Base-by-base conservation (phyloP, 2,329 filamentous ascomycete genomes). In the Claviceps maximensis region DNA sequence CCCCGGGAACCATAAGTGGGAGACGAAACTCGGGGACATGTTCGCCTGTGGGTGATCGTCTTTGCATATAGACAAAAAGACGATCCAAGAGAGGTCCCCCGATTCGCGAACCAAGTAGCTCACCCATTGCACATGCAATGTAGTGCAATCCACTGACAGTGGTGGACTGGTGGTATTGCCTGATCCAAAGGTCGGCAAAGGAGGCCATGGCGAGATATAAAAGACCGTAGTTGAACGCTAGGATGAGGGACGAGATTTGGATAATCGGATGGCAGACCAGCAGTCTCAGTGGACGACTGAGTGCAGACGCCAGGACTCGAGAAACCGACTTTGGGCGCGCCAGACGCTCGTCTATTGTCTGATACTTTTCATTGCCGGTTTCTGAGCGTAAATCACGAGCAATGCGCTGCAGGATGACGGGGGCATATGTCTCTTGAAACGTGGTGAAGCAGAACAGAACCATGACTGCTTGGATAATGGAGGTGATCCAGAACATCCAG, bases 91-190 rank as follows among this genome's bases (percentile, higher is more conserved):
- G 29, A 0, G 63, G 62, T 0, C 70, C 73, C 9, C 69, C 69
- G 1, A 78, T 58, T 54, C 79, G 74, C 0, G 73, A 70, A 8
- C 75, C 80, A 0, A 76, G 62, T 53, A 82, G 72, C 65, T 85
- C 84, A 1, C 84, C 84, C 0, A 84, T 42, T 0, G 78, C 80
- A 21, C 80, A 74, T 10, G 82, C 77, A 42, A 84, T 73, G 64
- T 83, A 85, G 63, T 85, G 82, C 0, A 86, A 63, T 0, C 79
- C 79, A n/a, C 76, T 79, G 29, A 79, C 78, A 51, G 78, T 76
- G 10, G 75, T 69, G 0, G 74, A 73, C 59, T 83, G 71, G 51
- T 71, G 61, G 59, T 87, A 87, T 15, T 70, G 65, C 0, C 61
- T 57, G 2, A 64, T 70, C 79, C 80, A 86, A 1, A 87, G 68